A percentile compares a stretch with the other conserved stretches of the same genome.
These are phyloP conservation scores for Phytopythium kandeliae DNA, from an alignment of 352 stramenopile genomes.

Conservation along the genomic window DNA sequence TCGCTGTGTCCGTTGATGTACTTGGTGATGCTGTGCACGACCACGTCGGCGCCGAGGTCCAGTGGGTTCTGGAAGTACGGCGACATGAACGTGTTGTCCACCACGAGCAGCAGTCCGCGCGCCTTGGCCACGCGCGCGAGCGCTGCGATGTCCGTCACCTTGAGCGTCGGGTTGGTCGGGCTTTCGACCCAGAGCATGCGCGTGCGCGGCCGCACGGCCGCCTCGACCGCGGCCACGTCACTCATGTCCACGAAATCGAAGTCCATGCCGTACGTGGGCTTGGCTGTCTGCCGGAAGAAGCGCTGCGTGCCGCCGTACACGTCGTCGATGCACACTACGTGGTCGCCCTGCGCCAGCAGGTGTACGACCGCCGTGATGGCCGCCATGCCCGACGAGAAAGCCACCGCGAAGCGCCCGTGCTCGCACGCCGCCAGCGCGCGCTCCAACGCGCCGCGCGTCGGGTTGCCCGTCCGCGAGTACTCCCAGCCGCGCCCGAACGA, in stretches of 20 bases:
- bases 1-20: constrained; percentile 96
- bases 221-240: constrained; percentile 76
- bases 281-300: constrained; percentile 91
- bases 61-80: constrained; percentile 93
- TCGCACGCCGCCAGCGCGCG: constrained; percentile 90
- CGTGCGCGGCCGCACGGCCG: constrained; percentile 83
- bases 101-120: constrained; percentile 85
- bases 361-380: constrained; percentile 87
- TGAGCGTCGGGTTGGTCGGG: constrained; percentile 94
- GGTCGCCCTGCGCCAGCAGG: constrained; percentile 88
- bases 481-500: constrained; percentile 95
- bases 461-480: constrained; percentile 95
- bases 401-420: constrained; percentile 85
- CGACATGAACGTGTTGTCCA: constrained; percentile 94
- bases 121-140: constrained; percentile 88
- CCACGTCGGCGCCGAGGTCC: constrained; percentile 88
- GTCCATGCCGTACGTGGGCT: constrained; percentile 87
- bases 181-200: constrained; percentile 94
- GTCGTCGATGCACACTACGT: constrained; percentile 94
- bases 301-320: constrained; percentile 95
- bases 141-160: constrained; percentile 91
- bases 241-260: constrained; percentile 94
- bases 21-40: constrained; percentile 94
- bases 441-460: constrained; percentile 94
- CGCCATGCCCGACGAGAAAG: constrained; percentile 88